phyloP scores from a whole-genome alignment of 129 eudicot genomes.

The Dittrichia graveolens region DNA sequence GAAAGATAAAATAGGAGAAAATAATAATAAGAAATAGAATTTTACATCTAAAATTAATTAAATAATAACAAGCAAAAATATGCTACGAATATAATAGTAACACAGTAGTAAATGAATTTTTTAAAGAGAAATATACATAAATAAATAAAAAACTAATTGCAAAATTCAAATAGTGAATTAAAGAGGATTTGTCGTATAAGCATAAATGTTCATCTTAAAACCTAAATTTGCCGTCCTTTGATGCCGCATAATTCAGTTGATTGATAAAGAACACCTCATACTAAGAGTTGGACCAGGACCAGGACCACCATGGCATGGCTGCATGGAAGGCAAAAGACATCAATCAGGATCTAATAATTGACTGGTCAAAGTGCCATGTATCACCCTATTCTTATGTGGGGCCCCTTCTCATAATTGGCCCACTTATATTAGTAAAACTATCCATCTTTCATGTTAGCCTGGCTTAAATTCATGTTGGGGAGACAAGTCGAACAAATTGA shows the following conservation, averaged over 20 bases:
- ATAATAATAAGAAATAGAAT: not conserved
- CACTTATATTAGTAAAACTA: not conserved
- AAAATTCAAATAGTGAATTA: slow-evolving; percentile 4
- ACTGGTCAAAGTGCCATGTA: slow-evolving; percentile 40
- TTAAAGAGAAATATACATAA: not conserved
- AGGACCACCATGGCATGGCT: not conserved
- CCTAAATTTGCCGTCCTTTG: slow-evolving; percentile 29
- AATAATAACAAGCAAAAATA: not conserved
- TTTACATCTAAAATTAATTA: not conserved
- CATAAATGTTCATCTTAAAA: slow-evolving; percentile 31
- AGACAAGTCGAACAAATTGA: not conserved
- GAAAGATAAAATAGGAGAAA: no score
- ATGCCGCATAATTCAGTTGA: slow-evolving; percentile 25
- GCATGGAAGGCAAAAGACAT: slow-evolving; percentile 20
- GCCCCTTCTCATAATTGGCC: slow-evolving; percentile 18
- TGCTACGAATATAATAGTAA: no score
- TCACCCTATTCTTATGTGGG: slow-evolving; percentile 27
- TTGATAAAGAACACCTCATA: slow-evolving; percentile 21
- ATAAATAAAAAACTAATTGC: not conserved
- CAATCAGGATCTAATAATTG: slow-evolving; percentile 41
- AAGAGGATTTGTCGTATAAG: slow-evolving; percentile 33
- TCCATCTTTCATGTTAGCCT: not conserved
- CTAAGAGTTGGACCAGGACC: slow-evolving; percentile 37
- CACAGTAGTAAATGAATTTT: not conserved
- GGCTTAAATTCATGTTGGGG: not conserved